Conservation (phyloP, 805 yeast genomes). For the Debaryomyces tyrocola region DNA sequence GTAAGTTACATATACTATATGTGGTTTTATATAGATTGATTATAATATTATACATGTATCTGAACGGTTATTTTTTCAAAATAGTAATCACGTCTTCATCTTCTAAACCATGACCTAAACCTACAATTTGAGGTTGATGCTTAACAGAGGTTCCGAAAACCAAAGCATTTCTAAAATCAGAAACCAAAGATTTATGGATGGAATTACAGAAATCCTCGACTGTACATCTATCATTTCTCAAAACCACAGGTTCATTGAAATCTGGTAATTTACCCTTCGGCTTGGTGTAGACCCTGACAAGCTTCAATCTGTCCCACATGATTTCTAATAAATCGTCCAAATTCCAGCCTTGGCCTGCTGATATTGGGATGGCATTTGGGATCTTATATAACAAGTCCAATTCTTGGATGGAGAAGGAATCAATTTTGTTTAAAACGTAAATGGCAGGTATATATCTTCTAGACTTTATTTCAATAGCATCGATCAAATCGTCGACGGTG, state of each 20-base stretch:
- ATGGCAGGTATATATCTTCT: conserved; percentile 95
- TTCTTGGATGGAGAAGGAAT: conserved; percentile 91
- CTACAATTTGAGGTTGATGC: conserved; percentile 97
- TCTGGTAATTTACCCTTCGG: conserved; percentile 96
- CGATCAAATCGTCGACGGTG: conserved; percentile 94
- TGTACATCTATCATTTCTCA: conserved; percentile 76
- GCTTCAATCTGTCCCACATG: conserved; percentile 91
- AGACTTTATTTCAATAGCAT: conserved; percentile 84
- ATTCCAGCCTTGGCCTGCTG: conserved; percentile 96
- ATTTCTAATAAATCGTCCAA: conserved; percentile 88
- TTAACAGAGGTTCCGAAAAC: conserved; percentile 94
- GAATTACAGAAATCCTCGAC: conserved; percentile 96
- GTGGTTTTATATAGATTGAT: too few relatives aligned
- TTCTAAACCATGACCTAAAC: conserved; percentile 75
- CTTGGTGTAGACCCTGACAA: conserved; percentile 95
- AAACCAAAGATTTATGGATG: conserved; percentile 91
- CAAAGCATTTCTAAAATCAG: conserved; percentile 88
- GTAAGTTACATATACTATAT: too few relatives aligned
- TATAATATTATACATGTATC: too few relatives aligned
- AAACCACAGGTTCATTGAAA: conserved; percentile 90
- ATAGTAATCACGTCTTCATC: conserved; percentile 98
- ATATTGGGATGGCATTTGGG: conserved; percentile 96
- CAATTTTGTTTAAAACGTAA: conserved; percentile 93
- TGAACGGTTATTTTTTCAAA: conserved; percentile 57
- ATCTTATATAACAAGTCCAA: conserved; percentile 85